Conservation (phyloP, 1,284 basidiomycete genomes). For the Ceraceosorus guamensis region DNA sequence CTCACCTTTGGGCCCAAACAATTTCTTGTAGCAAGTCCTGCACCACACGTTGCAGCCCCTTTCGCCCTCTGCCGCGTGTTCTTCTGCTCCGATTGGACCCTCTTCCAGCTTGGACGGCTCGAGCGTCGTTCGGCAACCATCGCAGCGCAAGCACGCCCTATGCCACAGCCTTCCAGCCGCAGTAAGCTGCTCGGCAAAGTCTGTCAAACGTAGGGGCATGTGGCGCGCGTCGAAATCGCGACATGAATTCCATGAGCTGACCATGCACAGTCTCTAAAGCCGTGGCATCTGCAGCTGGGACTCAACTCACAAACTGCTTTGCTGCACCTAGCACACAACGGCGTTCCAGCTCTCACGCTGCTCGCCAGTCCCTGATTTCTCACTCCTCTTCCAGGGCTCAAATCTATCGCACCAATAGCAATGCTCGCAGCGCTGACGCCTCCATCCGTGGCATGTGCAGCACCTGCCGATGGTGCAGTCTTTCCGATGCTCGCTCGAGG, state of each 20-base stretch:
- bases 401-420: neutral
- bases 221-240: neutral
- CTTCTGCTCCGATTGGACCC: conserved; percentile 21
- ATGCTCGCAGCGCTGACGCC: conserved; percentile 1
- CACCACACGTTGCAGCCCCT: conserved; percentile 45
- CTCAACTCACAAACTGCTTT: conserved; percentile 33
- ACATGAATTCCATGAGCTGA: neutral
- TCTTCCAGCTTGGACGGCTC: conserved; percentile 41
- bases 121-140: conserved; percentile 38
- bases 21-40: conserved; percentile 41
- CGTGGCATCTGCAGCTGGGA: too few relatives aligned
- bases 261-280: neutral
- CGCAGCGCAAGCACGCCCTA: conserved; percentile 41
- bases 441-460: conserved; percentile 1
- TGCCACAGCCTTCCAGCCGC: conserved; percentile 44
- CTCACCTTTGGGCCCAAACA: neutral
- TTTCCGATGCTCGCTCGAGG: too few relatives aligned
- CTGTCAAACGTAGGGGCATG: conserved; percentile 8
- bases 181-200: conserved; percentile 45
- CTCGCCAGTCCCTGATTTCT: neutral
- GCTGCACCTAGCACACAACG: conserved; percentile 38
- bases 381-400: neutral
- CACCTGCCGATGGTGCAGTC: conserved; percentile 2
- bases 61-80: too few relatives aligned
- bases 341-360: conserved; percentile 34